A percentile compares a stretch with the other conserved stretches of the same genome.
These are phyloP conservation scores for Populus tremula DNA, from an alignment of 345 rosid genomes.

Conservation along the genomic window DNA sequence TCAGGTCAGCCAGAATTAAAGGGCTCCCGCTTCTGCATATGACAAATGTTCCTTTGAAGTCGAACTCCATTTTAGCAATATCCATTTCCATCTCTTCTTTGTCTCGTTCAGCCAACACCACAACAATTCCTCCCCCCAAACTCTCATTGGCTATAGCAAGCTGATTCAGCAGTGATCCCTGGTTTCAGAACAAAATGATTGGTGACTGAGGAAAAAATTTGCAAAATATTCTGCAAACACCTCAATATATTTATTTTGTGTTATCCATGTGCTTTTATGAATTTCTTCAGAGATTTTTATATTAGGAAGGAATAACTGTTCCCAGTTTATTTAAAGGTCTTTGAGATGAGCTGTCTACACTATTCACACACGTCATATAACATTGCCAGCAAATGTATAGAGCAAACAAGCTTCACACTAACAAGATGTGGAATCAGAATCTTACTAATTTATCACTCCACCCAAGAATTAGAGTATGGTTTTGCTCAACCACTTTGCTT, in stretches of 20 bases:
- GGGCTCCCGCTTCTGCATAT: constrained; percentile 80
- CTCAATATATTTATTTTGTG: neutral
- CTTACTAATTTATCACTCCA: constrained; percentile 84
- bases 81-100: constrained; percentile 85
- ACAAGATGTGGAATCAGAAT: constrained; percentile 17
- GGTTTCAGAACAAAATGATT: constrained; percentile 16
- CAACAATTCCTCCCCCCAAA: constrained; percentile 72
- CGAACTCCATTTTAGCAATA: constrained; percentile 76
- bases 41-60: constrained; percentile 65
- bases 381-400: neutral
- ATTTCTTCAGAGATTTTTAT: neutral
- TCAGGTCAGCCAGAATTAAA: constrained; percentile 63
- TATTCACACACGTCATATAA: neutral
- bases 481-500: constrained; percentile 66
- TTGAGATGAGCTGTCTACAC: neutral
- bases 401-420: neutral
- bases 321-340: neutral
- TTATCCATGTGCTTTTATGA: neutral
- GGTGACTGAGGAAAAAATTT: constrained; percentile 4
- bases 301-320: neutral
- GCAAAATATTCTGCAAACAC: neutral
- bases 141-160: constrained; percentile 71
- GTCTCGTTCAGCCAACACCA: constrained; percentile 72
- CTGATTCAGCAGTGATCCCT: constrained; percentile 72
- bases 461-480: constrained; percentile 71